A percentile compares a stretch with the other conserved stretches of the same genome.
Evolutionary conservation across 768 basidiomycete genomes (phyloP).

Genomic region (Glaciozyma antarctica): DNA sequence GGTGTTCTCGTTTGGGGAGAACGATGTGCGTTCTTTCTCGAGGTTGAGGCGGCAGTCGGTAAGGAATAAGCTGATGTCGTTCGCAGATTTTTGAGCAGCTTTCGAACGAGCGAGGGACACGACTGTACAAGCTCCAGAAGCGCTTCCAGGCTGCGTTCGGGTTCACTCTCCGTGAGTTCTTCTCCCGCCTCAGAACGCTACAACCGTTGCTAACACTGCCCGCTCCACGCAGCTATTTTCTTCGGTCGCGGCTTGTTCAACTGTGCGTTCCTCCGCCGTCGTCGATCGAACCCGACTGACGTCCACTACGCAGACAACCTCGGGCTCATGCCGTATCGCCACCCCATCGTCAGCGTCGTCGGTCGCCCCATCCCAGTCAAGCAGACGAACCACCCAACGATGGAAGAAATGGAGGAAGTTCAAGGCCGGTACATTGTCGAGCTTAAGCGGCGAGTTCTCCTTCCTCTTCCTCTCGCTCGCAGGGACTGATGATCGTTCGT

Average conservation of each 20-base stretch:
- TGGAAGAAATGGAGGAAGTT: conserved; percentile 65
- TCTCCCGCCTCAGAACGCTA: too few relatives aligned
- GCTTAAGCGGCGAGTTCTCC: conserved; percentile 40
- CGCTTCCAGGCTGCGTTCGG: conserved; percentile 86
- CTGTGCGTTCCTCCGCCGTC: conserved; percentile 49
- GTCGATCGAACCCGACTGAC: neutral
- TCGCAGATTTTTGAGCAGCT: conserved; percentile 88
- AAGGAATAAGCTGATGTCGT: neutral
- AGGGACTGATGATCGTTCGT: too few relatives aligned
- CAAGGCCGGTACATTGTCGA: conserved; percentile 87
- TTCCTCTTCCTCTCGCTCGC: neutral
- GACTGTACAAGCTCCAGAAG: conserved; percentile 73
- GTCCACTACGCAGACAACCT: conserved; percentile 59
- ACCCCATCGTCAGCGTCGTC: conserved; percentile 89
- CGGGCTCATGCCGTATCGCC: conserved; percentile 89
- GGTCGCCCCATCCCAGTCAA: conserved; percentile 77
- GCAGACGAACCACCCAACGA: conserved; percentile 66
- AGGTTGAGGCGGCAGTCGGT: too few relatives aligned
- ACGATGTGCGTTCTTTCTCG: conserved; percentile 59
- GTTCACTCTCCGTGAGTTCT: conserved; percentile 60
- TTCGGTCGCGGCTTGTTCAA: conserved; percentile 91
- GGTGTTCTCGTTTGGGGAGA: conserved; percentile 97
- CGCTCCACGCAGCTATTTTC: conserved; percentile 54
- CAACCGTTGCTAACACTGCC: neutral
- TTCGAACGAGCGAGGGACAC: conserved; percentile 88